phyloP scores from a whole-genome alignment of 495 filamentous ascomycete genomes.

The Clavariopsis aquatica region DNA sequence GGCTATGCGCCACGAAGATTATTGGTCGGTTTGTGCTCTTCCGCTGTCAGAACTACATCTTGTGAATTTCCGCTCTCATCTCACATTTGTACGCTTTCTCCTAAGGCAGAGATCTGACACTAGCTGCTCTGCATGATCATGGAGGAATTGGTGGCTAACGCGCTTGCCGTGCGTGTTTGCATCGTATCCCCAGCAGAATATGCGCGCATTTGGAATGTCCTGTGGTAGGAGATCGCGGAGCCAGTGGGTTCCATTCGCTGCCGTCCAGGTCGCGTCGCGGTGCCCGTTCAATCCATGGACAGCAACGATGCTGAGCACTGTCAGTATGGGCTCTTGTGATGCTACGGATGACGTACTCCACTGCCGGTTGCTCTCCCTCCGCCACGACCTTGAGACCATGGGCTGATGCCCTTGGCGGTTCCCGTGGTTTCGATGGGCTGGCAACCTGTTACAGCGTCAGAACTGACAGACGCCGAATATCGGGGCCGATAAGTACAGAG shows the following conservation, averaged over 20 bases:
- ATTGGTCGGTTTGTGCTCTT: conserved; percentile 33
- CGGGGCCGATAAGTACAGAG: conserved; percentile 15
- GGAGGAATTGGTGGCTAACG: conserved; percentile 38
- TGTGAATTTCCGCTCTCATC: conserved; percentile 25
- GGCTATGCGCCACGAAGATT: conserved; percentile 38
- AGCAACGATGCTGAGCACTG: conserved; percentile 47
- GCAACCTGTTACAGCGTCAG: conserved; percentile 18
- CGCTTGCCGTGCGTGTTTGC: conserved; percentile 39
- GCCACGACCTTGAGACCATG: conserved; percentile 30
- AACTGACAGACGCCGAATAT: conserved; percentile 18
- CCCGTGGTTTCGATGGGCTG: conserved; percentile 18
- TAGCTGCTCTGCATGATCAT: conserved; percentile 41
- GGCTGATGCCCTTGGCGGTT: conserved; percentile 13
- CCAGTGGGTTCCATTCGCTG: conserved; percentile 49
- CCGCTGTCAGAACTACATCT: conserved; percentile 13
- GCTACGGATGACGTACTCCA: conserved; percentile 30
- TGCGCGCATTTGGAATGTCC: conserved; percentile 50
- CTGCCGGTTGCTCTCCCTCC: conserved; percentile 24
- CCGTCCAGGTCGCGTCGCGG: conserved; percentile 55
- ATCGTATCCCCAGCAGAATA: conserved; percentile 57
- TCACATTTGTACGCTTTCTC: conserved; percentile 37
- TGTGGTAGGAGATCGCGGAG: conserved; percentile 52
- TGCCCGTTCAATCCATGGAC: conserved; percentile 53
- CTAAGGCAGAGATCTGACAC: conserved; percentile 41
- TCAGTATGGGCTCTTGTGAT: conserved; percentile 26